phyloP scores from a whole-genome alignment of 805 yeast species.

The Saturnispora besseyi region DNA sequence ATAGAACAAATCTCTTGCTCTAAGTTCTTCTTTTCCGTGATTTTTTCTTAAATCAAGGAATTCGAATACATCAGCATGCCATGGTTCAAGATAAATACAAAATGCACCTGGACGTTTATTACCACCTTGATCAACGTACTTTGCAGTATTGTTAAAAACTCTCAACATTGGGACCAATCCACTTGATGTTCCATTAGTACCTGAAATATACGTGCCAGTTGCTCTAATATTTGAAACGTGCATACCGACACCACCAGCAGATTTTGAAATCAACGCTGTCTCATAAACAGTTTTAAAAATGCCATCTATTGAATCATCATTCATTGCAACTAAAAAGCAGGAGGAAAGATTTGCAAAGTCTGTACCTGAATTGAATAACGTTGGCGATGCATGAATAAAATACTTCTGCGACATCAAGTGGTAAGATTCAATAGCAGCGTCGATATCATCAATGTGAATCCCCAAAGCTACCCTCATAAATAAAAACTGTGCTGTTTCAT shows the following conservation, averaged over 20 bases:
- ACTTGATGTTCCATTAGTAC: constrained; percentile 86
- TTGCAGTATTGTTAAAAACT: constrained; percentile 91
- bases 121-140: constrained; percentile 98
- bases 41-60: constrained; percentile 82
- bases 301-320: constrained; percentile 92
- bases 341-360: constrained; percentile 80
- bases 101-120: constrained; percentile 97
- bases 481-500: constrained; percentile 88
- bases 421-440: constrained; percentile 70
- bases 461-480: constrained; percentile 89
- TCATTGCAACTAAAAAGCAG: constrained; percentile 85
- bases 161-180: constrained; percentile 95
- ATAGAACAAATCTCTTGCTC: constrained; percentile 89
- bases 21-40: constrained; percentile 88
- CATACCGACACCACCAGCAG: constrained; percentile 94
- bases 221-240: constrained; percentile 83
- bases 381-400: constrained; percentile 93
- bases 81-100: constrained; percentile 89
- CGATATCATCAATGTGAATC: constrained; percentile 65
- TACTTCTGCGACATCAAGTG: constrained; percentile 77
- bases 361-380: constrained; percentile 89
- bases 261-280: constrained; percentile 83
- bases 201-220: constrained; percentile 79
- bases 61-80: constrained; percentile 91
- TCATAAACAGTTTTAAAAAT: constrained; percentile 83